phyloP scores from a whole-genome alignment of 148 eudicot genomes.

The Agrostemma githago region DNA sequence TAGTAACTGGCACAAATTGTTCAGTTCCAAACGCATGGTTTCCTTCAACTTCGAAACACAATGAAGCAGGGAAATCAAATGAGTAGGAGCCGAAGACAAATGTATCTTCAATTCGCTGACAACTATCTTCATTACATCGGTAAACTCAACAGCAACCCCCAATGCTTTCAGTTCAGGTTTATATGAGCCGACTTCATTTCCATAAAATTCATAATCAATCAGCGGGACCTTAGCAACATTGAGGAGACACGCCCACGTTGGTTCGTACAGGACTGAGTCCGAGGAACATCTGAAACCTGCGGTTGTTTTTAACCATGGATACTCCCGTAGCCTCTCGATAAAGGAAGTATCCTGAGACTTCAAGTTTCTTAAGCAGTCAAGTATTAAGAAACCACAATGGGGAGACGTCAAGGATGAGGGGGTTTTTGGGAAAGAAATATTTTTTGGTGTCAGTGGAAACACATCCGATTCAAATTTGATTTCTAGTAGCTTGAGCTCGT shows the following conservation, averaged over 20 bases:
- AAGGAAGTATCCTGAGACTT: slow-evolving; percentile 11
- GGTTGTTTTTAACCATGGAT: slow-evolving; percentile 25
- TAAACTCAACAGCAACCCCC: slow-evolving; percentile 18
- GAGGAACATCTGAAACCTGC: slow-evolving; percentile 18
- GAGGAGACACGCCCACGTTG: slow-evolving; percentile 15
- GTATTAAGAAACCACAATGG: slow-evolving; percentile 16
- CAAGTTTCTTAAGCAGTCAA: slow-evolving; percentile 19
- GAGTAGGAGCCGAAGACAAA: slow-evolving; percentile 12
- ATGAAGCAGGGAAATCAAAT: slow-evolving; percentile 7
- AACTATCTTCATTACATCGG: slow-evolving; percentile 17
- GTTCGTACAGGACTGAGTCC: slow-evolving; percentile 3
- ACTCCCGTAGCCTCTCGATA: slow-evolving; percentile 9
- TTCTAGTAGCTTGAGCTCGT: slow-evolving; percentile 21
- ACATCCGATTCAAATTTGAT: slow-evolving; percentile 14
- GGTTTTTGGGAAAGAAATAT: slow-evolving; percentile 12
- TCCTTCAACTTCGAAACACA: slow-evolving; percentile 9
- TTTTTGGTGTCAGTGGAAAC: slow-evolving; percentile 8
- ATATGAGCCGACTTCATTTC: neutral
- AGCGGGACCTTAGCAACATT: slow-evolving; percentile 1
- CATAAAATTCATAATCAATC: slow-evolving; percentile 23
- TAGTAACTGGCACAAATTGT: slow-evolving; percentile 10
- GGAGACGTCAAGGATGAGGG: slow-evolving; percentile 14
- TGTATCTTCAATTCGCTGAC: slow-evolving; percentile 12
- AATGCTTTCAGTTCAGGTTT: slow-evolving; percentile 12
- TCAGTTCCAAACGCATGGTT: neutral